These are phyloP conservation scores for Yamadazyma spencermartinsiae DNA, from an alignment of 1,139 yeast genomes.

Conservation along the genomic window DNA sequence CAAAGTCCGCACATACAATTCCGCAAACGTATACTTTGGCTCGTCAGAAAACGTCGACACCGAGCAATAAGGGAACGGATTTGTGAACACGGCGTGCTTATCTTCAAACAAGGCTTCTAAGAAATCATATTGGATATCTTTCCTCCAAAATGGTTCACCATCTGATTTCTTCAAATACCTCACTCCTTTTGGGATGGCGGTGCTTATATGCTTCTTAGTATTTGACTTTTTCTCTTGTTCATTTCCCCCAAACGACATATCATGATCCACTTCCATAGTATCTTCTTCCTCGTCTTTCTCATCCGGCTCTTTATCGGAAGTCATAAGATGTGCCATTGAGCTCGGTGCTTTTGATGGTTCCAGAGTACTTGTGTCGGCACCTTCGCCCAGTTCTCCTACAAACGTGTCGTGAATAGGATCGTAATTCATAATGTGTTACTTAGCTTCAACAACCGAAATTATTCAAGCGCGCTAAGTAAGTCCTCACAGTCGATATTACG, in stretches of 20 bases:
- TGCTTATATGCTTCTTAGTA: slow-evolving; percentile 15
- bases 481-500: too few species aligned
- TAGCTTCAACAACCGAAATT: too few species aligned
- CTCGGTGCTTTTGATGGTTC: not conserved
- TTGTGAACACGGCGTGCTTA: slow-evolving; percentile 65
- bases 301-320: slow-evolving; percentile 11
- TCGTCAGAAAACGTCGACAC: slow-evolving; percentile 39
- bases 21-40: slow-evolving; percentile 73
- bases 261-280: slow-evolving; percentile 3
- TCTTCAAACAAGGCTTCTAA: slow-evolving; percentile 65
- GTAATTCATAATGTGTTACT: slow-evolving; percentile 35
- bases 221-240: slow-evolving; percentile 10
- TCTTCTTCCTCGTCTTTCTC: slow-evolving; percentile 14
- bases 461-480: too few species aligned
- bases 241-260: slow-evolving; percentile 1
- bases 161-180: slow-evolving; percentile 80
- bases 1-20: slow-evolving; percentile 76
- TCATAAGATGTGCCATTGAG: slow-evolving; percentile 1
- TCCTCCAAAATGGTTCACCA: slow-evolving; percentile 90
- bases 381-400: slow-evolving; percentile 1
- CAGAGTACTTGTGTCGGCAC: not conserved
- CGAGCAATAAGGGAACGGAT: slow-evolving; percentile 43
- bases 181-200: slow-evolving; percentile 23
- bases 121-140: slow-evolving; percentile 85
- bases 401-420: slow-evolving; percentile 35